Base-by-base conservation (phyloP, 345 rosid genomes). In the Pistacia atlantica region DNA sequence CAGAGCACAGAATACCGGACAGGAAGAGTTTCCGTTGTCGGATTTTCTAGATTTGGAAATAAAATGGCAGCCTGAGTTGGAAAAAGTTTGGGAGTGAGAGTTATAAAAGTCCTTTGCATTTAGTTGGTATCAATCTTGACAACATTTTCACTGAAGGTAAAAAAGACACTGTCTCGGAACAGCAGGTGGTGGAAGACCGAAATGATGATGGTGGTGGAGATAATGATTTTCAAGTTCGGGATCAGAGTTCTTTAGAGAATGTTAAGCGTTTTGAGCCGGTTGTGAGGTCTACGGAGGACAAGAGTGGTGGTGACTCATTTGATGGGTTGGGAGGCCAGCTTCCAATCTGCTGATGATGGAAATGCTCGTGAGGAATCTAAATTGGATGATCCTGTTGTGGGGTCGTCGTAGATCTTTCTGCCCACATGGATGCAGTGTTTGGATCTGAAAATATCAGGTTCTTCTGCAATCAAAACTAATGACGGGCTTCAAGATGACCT, bases 11-110 rank as follows among this genome's bases (percentile, higher is more conserved):
- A 84, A 60, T 42, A 71, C 73, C 5, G 73, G 72, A 0, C 78
- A 71, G 49, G 81, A 87, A 49, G 87, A 79, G 75, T 10, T 89
- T 78, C 73, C 83, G 2, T 45, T 96, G 76, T 88, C 91, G 55
- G 86, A 91, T 78, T 69, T 92, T 76, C 83, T 96, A 67, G 91
- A 89, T 87, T 85, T 96, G 57, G 91, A 93, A 80, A 75, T 93
- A 22, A 83, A 61, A 63, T 93, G 94, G 95, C 82, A 84, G 76
- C 65, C 88, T 6, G 82, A 66, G 57, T 58, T 84, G 3, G 94
- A 89, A 66, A 78, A 65, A 71, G 60, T 77, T 77, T 64, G 54
- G 48, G 71, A 54, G 20, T 51, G 70, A 35, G 62, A 65, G 63
- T 74, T 11, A 54, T 61, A 82, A 70, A 58, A 82, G 75, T 80